Base-by-base conservation (phyloP, 768 basidiomycete genomes). In the Porphyrellus cyaneotinctus region DNA sequence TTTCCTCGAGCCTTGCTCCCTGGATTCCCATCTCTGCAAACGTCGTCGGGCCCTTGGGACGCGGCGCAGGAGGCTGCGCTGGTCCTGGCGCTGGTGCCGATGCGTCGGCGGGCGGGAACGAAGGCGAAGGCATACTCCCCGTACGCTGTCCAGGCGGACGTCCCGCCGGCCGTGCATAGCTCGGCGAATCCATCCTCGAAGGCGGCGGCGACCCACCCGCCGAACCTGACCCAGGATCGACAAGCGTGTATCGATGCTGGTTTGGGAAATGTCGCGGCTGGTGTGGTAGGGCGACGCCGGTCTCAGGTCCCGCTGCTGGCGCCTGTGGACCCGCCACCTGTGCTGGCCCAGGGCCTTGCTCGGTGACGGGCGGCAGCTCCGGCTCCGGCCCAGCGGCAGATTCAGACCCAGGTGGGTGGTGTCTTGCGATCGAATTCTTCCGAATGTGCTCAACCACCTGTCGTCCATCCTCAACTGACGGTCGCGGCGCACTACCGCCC, bases 11-110 rank as follows among this genome's bases (percentile, higher is more conserved):
- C 62, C 87, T 89, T 24, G 78, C 81, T 13, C 86, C 85, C 30
- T 84, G 80, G 63, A 93, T 87, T 0, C 94, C 94, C 93, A 97
- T 94, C 75, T 95, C 93, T 20, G 86, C 88, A 72, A 97, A 95
- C 39, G 92, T 94, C 63, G 85, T 77, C 2, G 88, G 81, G 1
- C 84, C 78, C 49, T 63, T 72, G 28, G 22, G 46, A 14, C 58
- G 62, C 32, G 41, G 47, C 23, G 44, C 6, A 5, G 39, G 11
- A 3, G 22, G 14, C 12, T 43, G 42, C 9, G 28, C 12, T 17
- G 30, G 30, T 15, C 17, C 30, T 6, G 8, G 7, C 8, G 3
- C 30, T 6, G n/a, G 18, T 1, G 30, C 43, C 4, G 18, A 18
- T 8, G n/a, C 18, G 18, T 31, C 43, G 4, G 4, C 28, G n/a